These are phyloP conservation scores for Sutorius eximius DNA, from an alignment of 1,284 basidiomycete genomes.

Conservation along the genomic window DNA sequence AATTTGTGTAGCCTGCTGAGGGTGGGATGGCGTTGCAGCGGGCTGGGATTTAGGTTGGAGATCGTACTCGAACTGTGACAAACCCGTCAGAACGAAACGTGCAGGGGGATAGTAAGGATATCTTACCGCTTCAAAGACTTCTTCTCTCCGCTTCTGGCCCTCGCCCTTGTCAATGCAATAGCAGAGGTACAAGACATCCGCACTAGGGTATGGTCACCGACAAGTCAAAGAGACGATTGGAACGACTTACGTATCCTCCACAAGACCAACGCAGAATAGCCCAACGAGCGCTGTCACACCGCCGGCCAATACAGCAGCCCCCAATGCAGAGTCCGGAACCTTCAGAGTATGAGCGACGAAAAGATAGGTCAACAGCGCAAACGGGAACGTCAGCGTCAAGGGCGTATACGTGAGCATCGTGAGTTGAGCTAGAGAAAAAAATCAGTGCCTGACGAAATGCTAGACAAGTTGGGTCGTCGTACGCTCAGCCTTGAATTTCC, in stretches of 20 bases:
- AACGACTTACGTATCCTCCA: constrained; percentile 69
- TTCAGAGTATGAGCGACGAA: constrained; percentile 83
- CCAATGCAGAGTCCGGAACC: constrained; percentile 76
- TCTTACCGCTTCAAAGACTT: constrained; percentile 73
- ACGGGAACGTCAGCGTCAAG: constrained; percentile 76
- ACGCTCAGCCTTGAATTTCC: constrained; percentile 60
- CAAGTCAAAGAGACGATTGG: not conserved
- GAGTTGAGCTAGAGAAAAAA: constrained; percentile 50
- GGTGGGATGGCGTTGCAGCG: constrained; percentile 2
- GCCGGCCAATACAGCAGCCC: constrained; percentile 76
- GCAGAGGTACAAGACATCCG: constrained; percentile 86
- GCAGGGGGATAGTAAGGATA: not conserved
- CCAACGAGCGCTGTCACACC: constrained; percentile 81
- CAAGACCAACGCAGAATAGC: constrained; percentile 77
- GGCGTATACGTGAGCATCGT: constrained; percentile 80
- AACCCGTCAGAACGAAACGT: constrained; percentile 7
- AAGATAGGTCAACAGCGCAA: constrained; percentile 80
- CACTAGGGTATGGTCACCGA: constrained; percentile 35
- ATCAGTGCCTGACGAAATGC: constrained; percentile 4
- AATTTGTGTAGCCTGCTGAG: constrained; percentile 8
- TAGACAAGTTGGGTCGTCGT: constrained; percentile 22
- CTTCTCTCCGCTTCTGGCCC: constrained; percentile 60
- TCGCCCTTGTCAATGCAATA: constrained; percentile 84
- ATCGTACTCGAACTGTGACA: constrained; percentile 44
- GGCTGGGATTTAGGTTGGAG: constrained; percentile 37